Base-by-base conservation (phyloP, 2,329 filamentous ascomycete genomes). In the Colletotrichum sp. region DNA sequence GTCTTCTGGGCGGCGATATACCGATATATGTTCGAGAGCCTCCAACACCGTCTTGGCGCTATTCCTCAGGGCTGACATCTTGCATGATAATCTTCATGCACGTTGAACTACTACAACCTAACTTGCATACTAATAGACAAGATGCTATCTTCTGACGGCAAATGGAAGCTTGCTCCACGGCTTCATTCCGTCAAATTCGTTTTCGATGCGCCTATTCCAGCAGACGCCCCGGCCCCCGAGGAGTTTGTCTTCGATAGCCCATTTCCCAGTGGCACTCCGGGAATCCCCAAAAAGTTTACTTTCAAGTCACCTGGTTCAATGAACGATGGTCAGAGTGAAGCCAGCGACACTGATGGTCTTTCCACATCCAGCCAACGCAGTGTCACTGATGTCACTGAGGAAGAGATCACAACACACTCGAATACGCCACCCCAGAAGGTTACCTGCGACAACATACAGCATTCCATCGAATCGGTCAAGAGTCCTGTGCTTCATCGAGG, bases 111-210 rank as follows among this genome's bases (percentile, higher is more conserved):
- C 33, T 18, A 6, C 55, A n/a, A 3, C 31, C 29, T 11, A 18
- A 24, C 8, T n/a, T 43, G 33, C 47, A 12, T 6, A 43, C 24
- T 31, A 33, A 15, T 5, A 34, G 12, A 4, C 9, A 55, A 68
- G n/a, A 71, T 67, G 69, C 31, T 36, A 9, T 71, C 64, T 3
- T 54, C 34, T 31, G 54, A 71, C 31, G 54, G 63, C 18, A 71
- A 31, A 54, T 61, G 54, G 64, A 68, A 67, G 66, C 47, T 64
- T 13, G 47, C 34, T 11, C 70, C 70, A 3, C 24, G 70, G 57
- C 66, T 72, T 31, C 70, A 72, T 15, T 72, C 70, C 21, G 70
- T 72, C n/a, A 72, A 72, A 11, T 72, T 72, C 24, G 66, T 72
- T 12, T 72, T 72, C 7, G 70, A 72, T 18, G 11, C 47, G 3